A percentile compares a stretch with the other conserved stretches of the same genome.
Conservation (phyloP, 2,329 filamentous ascomycete species). For the Dactylellina parvicollis region DNA sequence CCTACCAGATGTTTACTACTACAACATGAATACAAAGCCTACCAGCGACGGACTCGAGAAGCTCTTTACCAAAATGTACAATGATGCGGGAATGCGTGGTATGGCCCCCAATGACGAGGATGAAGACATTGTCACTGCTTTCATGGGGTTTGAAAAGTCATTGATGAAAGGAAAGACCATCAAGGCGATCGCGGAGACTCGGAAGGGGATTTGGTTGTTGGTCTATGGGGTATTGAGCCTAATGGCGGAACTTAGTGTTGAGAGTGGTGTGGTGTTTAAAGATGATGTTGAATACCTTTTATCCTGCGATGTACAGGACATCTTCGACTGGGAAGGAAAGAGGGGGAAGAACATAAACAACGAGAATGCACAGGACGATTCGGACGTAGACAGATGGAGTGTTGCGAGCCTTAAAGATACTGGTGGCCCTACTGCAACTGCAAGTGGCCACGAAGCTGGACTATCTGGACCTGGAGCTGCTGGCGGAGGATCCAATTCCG, state of each 20-base stretch:
- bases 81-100: not conserved
- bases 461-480: not conserved
- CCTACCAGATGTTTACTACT: not conserved
- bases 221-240: conserved; percentile 27
- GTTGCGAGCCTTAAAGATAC: conserved; percentile 6
- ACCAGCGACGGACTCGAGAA: not conserved
- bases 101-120: not conserved
- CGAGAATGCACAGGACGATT: not conserved
- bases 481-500: not conserved
- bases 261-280: conserved; percentile 21
- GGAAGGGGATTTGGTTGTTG: conserved; percentile 39
- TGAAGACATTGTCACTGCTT: conserved; percentile 18
- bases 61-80: conserved; percentile 19
- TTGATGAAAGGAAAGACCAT: conserved; percentile 36
- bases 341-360: not conserved
- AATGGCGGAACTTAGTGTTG: conserved; percentile 45
- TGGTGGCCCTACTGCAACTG: not conserved
- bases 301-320: conserved; percentile 9
- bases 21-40: not conserved
- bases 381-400: conserved; percentile 27
- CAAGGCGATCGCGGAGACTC: conserved; percentile 11
- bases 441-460: not conserved
- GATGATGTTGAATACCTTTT: conserved; percentile 46
- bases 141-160: conserved; percentile 38
- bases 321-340: conserved; percentile 21